Conservation (phyloP, 495 filamentous ascomycete genomes). For the Daldinia vernicosa region DNA sequence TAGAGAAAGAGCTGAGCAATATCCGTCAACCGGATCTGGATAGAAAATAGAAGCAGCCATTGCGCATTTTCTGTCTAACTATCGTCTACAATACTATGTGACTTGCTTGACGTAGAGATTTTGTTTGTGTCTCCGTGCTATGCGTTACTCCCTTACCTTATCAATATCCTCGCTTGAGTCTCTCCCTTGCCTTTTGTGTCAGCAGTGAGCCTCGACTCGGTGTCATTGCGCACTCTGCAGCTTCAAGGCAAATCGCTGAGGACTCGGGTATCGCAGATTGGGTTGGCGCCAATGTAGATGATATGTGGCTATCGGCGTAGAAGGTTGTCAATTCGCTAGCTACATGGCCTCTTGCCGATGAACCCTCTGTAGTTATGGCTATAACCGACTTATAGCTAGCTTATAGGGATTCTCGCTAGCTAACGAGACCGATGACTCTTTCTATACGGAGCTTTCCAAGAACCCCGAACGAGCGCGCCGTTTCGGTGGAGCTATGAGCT, state of each 20-base stretch:
- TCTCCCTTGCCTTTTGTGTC: too few species aligned
- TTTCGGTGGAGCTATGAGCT: conserved; percentile 35
- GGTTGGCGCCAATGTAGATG: conserved; percentile 43
- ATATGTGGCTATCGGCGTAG: conserved; percentile 34
- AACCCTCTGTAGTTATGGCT: conserved; percentile 16
- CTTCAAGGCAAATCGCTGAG: conserved; percentile 50
- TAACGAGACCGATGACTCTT: conserved; percentile 45
- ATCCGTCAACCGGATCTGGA: conserved; percentile 50
- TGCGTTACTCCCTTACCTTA: too few species aligned
- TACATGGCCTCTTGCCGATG: conserved; percentile 38
- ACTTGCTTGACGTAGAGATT: not conserved
- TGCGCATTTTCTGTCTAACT: conserved; percentile 33
- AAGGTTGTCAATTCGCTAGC: conserved; percentile 38
- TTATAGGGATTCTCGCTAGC: conserved; percentile 49
- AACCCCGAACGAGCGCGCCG: conserved; percentile 31
- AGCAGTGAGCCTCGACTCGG: conserved; percentile 49
- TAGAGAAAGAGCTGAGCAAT: conserved; percentile 40
- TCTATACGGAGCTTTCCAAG: conserved; percentile 44
- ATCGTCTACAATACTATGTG: not conserved
- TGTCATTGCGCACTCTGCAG: conserved; percentile 41
- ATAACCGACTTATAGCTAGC: conserved; percentile 21
- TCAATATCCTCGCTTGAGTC: too few species aligned
- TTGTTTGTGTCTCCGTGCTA: too few species aligned
- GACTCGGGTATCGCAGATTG: conserved; percentile 44
- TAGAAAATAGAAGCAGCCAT: conserved; percentile 39